Conservation (phyloP, 1,284 basidiomycete species). For the Naganishia cerealis region DNA sequence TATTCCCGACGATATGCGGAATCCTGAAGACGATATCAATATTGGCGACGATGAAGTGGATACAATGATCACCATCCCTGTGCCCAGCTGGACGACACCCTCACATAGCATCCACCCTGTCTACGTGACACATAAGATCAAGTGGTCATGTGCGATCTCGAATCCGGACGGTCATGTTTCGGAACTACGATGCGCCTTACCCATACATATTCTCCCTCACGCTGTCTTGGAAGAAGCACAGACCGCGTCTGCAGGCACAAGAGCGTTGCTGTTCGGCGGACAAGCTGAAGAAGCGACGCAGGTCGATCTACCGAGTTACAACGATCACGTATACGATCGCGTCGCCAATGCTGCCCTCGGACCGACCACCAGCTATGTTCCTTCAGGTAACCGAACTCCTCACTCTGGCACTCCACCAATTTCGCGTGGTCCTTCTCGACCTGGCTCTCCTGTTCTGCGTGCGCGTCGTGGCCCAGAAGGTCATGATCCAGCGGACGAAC, state of each 20-base stretch:
- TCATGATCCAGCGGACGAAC: constrained; percentile 14
- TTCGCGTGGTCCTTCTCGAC: constrained; percentile 50
- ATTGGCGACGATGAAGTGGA: constrained; percentile 57
- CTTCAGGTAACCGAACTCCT: constrained; percentile 33
- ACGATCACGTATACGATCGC: constrained; percentile 81
- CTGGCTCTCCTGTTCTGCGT: constrained; percentile 43
- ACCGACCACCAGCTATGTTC: constrained; percentile 50
- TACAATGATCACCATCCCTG: constrained; percentile 54
- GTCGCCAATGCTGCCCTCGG: constrained; percentile 72
- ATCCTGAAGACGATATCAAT: constrained; percentile 41
- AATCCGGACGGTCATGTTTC: constrained; percentile 87
- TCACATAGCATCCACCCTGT: constrained; percentile 68
- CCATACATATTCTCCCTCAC: constrained; percentile 75
- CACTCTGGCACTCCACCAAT: constrained; percentile 35
- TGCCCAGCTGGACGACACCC: constrained; percentile 58
- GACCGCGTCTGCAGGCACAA: constrained; percentile 67
- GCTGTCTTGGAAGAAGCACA: constrained; percentile 72
- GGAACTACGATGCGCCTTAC: constrained; percentile 85
- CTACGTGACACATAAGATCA: constrained; percentile 65
- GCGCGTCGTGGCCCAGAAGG: constrained; percentile 15
- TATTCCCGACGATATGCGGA: constrained; percentile 34
- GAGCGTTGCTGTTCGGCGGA: constrained; percentile 65
- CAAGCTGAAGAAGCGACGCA: constrained; percentile 60
- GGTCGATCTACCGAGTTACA: constrained; percentile 77
- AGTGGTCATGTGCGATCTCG: constrained; percentile 64